Percentiles rank a stretch among this genome's conserved stretches.
phyloP scores from a whole-genome alignment of 2,329 filamentous ascomycete species.

The Pseudopyricularia javanii region DNA sequence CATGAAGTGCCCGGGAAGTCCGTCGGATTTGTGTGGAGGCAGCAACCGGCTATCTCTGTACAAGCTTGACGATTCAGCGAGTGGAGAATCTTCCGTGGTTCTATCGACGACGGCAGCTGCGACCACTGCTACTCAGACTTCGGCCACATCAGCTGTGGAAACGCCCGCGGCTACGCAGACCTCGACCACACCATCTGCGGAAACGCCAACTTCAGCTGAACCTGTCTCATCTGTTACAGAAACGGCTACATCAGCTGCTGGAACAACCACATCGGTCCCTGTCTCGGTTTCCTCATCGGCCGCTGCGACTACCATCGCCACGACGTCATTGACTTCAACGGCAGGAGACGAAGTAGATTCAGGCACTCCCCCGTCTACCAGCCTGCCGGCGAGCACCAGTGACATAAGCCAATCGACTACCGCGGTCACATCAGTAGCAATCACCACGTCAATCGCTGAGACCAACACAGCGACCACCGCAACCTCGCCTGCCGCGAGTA shows the following conservation, averaged over 20 bases:
- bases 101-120: too few species aligned
- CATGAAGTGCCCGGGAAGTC: conserved; percentile 7
- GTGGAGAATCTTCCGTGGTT: too few species aligned
- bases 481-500: not conserved
- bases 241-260: not conserved
- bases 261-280: not conserved
- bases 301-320: not conserved
- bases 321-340: not conserved
- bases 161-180: not conserved
- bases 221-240: not conserved
- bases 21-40: conserved; percentile 7
- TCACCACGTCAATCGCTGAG: conserved; percentile 1
- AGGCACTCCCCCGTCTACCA: not conserved
- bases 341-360: not conserved
- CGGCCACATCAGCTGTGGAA: conserved; percentile 3
- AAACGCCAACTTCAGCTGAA: not conserved
- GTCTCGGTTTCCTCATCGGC: not conserved
- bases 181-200: conserved; percentile 3
- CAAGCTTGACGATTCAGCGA: not conserved
- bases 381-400: not conserved
- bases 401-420: not conserved
- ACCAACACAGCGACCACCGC: conserved; percentile 2
- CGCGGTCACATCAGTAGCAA: not conserved
- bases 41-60: conserved; percentile 5
- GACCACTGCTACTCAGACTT: not conserved